phyloP scores from a whole-genome alignment of 164 flowering plant genomes.

The Hamamelis virginiana region DNA sequence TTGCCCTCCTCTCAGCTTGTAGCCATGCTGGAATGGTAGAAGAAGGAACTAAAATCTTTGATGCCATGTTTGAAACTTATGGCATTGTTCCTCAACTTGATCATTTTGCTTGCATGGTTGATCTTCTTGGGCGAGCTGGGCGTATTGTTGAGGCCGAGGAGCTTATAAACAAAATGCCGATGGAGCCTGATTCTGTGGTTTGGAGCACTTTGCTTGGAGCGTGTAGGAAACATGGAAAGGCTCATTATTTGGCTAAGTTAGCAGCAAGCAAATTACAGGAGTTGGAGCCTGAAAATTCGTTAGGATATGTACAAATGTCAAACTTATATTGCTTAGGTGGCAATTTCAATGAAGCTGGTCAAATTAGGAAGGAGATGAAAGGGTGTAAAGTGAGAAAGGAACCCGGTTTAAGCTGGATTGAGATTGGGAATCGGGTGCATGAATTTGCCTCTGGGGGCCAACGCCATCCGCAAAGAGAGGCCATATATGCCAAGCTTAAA shows the following conservation, averaged over 20 bases:
- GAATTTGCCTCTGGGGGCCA: conserved; percentile 78
- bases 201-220: conserved; percentile 83
- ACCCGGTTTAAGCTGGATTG: conserved; percentile 86
- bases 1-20: conserved; percentile 74
- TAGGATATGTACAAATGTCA: conserved; percentile 64
- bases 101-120: conserved; percentile 81
- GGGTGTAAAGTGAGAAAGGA: conserved; percentile 54
- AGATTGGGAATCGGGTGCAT: conserved; percentile 54
- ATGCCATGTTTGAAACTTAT: conserved; percentile 38
- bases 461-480: conserved; percentile 44
- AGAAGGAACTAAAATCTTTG: conserved; percentile 55
- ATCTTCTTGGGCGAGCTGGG: conserved; percentile 73
- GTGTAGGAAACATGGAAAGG: conserved; percentile 65
- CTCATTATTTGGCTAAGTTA: conserved; percentile 41
- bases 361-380: conserved; percentile 57
- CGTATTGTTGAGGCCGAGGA: conserved; percentile 49
- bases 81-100: conserved; percentile 60
- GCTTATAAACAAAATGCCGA: conserved; percentile 54
- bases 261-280: conserved; percentile 55
- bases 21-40: conserved; percentile 73
- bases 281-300: conserved; percentile 58
- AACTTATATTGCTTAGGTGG: conserved; percentile 59
- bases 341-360: conserved; percentile 46
- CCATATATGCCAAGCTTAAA: conserved; percentile 38
- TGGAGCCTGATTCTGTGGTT: conserved; percentile 66